Base-by-base conservation (phyloP, 169 alveolate genomes). In the Eimeria maxima region DNA sequence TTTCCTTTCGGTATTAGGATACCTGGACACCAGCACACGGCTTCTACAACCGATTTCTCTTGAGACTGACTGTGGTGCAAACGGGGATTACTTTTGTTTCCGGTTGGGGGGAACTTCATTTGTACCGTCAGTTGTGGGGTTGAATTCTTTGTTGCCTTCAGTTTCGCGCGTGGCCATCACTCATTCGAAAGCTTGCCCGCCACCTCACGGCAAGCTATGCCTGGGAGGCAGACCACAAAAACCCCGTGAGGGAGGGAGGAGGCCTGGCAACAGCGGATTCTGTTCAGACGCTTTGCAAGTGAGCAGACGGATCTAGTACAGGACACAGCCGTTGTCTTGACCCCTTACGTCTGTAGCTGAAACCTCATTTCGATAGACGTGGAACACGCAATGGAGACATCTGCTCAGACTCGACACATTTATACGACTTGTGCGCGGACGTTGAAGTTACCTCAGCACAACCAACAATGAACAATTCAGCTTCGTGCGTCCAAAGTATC, bases 171-270 rank as follows among this genome's bases (percentile, higher is more conserved):
- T 86, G 93, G 93, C 93, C 93, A n/a, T 29, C 93, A 6, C 57
- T 86, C n/a, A 86, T 33, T 14, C 93, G 93, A 60, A 55, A 47
- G 63, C 93, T 86, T 42, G 93, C 93, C 16, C 47, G 80, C 93
- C 55, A 44, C 86, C 94, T 69, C 73, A 88, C 86, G 53, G 71
- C 83, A n/a, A 50, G 86, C 86, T 69, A 86, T 18, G 83, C 86
- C 83, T 88, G 94, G 94, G 94, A 88, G 38, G 94, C 94, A 53
- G 94, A 88, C 57, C 94, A 88, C 86, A 67, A 67, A 13, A 33
- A 45, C 42, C 94, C 94, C 24, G 94, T 88, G 33, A 67, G 27
- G 71, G 86, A 69, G 18, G 94, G 94, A 1, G 94, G 94, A 7
- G 94, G 94, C 53, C 57, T 67, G 67, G 83, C 86, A 44, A 67